phyloP scores from a whole-genome alignment of 352 stramenopile species.

The Nothophytophthora sp. region DNA sequence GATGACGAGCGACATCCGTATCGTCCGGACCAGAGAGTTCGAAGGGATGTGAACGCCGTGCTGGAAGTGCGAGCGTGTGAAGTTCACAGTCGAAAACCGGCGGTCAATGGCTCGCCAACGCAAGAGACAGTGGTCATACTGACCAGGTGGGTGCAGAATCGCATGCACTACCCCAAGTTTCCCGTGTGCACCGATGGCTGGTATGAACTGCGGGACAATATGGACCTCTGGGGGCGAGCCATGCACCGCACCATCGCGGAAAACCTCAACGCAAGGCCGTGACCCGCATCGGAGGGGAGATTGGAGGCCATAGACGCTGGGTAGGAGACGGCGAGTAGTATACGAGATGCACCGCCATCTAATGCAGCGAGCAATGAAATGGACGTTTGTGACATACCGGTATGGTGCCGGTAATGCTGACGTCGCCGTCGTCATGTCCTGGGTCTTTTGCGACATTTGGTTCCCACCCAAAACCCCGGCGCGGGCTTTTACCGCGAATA shows the following conservation, averaged over 20 bases:
- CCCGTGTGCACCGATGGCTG: constrained; percentile 23
- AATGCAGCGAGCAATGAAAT: too few relatives aligned
- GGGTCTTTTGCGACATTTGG: too few relatives aligned
- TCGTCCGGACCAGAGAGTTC: constrained; percentile 19
- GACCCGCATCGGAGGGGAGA: too few relatives aligned
- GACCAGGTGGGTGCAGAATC: constrained; percentile 29
- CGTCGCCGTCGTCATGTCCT: neutral
- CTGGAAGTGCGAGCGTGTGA: constrained; percentile 24
- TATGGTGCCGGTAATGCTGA: neutral
- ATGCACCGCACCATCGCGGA: constrained; percentile 24
- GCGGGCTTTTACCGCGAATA: too few relatives aligned
- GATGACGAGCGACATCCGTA: constrained; percentile 34
- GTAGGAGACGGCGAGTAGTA: too few relatives aligned
- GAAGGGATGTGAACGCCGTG: constrained; percentile 28
- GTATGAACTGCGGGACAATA: constrained; percentile 29
- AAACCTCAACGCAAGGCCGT: constrained; percentile 7
- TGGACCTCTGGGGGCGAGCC: constrained; percentile 31
- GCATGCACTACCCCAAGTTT: constrained; percentile 34
- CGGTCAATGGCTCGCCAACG: constrained; percentile 1
- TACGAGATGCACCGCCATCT: too few relatives aligned
- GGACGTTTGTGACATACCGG: too few relatives aligned
- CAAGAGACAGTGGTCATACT: constrained; percentile 30
- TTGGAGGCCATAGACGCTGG: too few relatives aligned
- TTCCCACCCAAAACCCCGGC: too few relatives aligned
- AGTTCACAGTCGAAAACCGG: constrained; percentile 6